Conservation (phyloP, 1,284 basidiomycete genomes). For the Phellinidium pouzarii region DNA sequence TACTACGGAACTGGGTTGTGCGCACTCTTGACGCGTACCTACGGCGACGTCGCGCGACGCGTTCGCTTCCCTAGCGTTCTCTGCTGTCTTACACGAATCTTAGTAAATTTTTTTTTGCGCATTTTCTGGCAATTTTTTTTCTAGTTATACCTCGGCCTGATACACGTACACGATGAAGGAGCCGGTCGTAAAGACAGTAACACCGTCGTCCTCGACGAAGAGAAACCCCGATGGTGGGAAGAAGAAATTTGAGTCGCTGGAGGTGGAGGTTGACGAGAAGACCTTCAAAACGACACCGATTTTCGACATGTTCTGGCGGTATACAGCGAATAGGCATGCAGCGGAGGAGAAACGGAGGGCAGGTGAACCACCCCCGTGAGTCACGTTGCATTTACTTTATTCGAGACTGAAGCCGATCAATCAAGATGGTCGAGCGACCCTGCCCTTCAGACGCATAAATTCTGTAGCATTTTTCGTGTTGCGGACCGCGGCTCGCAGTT, state of each 20-base stretch:
- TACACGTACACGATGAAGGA: not conserved
- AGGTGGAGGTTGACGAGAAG: constrained; percentile 3
- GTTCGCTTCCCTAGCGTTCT: not conserved
- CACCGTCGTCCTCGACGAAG: not conserved
- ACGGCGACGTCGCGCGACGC: too few species aligned
- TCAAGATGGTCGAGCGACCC: constrained; percentile 51
- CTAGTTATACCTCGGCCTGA: not conserved
- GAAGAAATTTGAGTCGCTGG: not conserved
- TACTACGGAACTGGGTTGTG: too few species aligned
- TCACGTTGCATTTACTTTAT: constrained; percentile 19
- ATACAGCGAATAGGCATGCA: constrained; percentile 47
- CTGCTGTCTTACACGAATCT: too few species aligned
- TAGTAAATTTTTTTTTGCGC: too few species aligned
- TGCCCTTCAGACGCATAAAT: constrained; percentile 41
- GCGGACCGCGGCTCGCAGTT: constrained; percentile 56
- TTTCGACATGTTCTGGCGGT: constrained; percentile 55
- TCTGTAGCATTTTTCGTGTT: constrained; percentile 59
- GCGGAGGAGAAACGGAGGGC: constrained; percentile 47
- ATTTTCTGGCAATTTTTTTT: not conserved
- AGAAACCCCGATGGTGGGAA: not conserved
- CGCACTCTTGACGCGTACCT: too few species aligned
- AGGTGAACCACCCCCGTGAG: constrained; percentile 44
- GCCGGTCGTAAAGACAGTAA: not conserved
- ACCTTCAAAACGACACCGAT: not conserved
- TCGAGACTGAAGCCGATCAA: constrained; percentile 2